Conservation (phyloP, 495 filamentous ascomycete species). For the Penicillium mononematosum region DNA sequence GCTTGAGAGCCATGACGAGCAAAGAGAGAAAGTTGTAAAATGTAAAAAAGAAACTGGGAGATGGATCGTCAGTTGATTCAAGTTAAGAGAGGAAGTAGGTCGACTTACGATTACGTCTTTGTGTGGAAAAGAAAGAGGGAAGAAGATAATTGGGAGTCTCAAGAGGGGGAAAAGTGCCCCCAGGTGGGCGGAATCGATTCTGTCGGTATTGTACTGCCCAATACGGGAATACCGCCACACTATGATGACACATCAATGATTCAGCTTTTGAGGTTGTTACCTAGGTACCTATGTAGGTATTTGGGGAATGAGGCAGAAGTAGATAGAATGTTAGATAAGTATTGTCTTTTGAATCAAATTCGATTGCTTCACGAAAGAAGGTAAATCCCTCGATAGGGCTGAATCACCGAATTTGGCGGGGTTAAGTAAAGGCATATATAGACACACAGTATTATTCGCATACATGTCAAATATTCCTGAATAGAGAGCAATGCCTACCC, state of each 20-base stretch:
- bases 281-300: too few relatives aligned
- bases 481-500: not conserved
- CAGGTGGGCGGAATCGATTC: conserved; percentile 21
- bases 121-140: conserved; percentile 32
- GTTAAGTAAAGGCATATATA: not conserved
- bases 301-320: not conserved
- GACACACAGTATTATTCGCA: not conserved
- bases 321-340: not conserved
- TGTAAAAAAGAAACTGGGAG: conserved; percentile 13
- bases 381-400: not conserved
- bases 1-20: conserved; percentile 89
- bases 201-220: conserved; percentile 26
- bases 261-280: not conserved
- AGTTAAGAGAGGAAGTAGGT: conserved; percentile 4
- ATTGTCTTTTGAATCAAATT: not conserved
- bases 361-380: not conserved
- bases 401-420: conserved; percentile 1
- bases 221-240: conserved; percentile 19
- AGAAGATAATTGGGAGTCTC: conserved; percentile 26
- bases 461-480: not conserved
- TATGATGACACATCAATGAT: conserved; percentile 11
- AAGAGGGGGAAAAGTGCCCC: conserved; percentile 25
- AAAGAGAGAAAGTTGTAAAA: conserved; percentile 7
- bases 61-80: conserved; percentile 11
- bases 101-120: conserved; percentile 36